Base-by-base conservation (phyloP, 2,329 filamentous ascomycete genomes). In the Aspergillus sp. region DNA sequence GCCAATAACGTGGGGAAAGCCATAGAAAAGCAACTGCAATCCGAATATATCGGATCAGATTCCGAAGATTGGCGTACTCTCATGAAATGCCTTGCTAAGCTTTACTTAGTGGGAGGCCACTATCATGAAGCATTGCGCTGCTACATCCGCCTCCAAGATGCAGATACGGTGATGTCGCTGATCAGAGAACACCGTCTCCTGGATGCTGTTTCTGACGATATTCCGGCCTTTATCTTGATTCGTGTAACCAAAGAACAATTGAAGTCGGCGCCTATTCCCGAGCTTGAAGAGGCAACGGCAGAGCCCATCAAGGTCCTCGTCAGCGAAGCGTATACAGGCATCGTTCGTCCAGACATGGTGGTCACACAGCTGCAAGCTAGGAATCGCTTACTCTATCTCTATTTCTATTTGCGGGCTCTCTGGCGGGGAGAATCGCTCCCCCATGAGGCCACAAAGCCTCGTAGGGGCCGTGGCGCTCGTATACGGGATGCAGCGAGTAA, bases 111-210 rank as follows among this genome's bases (percentile, higher is more conserved):
- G 7, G 86, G 84, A 55, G 88, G 88, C 0, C 83, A 87, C 48
- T 84, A 88, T 54, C 80, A 86, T 47, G 90, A 97, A 62, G 91
- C 94, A 1, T 73, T 98, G 41, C 84, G 82, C 60, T 93, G 86
- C 67, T 95, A 94, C 63, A 94, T 98, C 62, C 84, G 81, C 53
- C 79, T 97, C 3, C 90, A 96, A 62, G 89, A 98, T 69, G 90
- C 90, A 0, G 90, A 97, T 62, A 85, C 86, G 7, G 88, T 88
- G 0, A 91, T 98, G 79, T 74, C 79, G 10, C 71, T 98, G 49
- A 94, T 98, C 59, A 82, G 83, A 51, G 88, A 95, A 35, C 86
- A 88, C 59, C 90, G 95, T 63, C 77, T 98, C n/a, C 83, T 94
- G 0, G 90, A 95, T 59, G 85, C 89, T 1, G 83, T 97, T 10